These are phyloP conservation scores for Umbilicus rupestris DNA, from an alignment of 164 flowering plant species.

Conservation along the genomic window DNA sequence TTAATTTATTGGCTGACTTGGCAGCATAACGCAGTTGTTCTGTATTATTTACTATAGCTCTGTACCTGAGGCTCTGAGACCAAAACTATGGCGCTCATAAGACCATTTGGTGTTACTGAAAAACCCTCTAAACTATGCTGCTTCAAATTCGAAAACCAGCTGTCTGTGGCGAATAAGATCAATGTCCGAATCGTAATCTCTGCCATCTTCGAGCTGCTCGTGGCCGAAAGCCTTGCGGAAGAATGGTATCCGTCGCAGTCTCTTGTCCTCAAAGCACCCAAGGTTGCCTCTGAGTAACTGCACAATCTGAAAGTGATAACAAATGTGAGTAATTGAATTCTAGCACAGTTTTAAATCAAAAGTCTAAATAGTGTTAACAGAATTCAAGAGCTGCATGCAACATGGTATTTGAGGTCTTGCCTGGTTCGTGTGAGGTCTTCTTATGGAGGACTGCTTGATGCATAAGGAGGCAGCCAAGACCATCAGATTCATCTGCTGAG, in stretches of 20 bases:
- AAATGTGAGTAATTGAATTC: neutral
- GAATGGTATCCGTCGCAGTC: constrained; percentile 22
- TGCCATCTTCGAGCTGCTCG: constrained; percentile 11
- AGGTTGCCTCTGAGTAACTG: constrained; percentile 37
- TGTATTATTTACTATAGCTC: too few relatives aligned
- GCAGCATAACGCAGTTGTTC: too few relatives aligned
- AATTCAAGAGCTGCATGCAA: too few relatives aligned
- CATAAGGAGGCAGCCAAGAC: constrained; percentile 46
- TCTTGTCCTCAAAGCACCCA: constrained; percentile 31
- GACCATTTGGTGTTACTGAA: neutral
- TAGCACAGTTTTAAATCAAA: too few relatives aligned
- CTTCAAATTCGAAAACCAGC: constrained; percentile 4
- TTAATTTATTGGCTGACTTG: too few relatives aligned
- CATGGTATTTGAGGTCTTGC: too few relatives aligned
- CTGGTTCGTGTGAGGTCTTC: constrained; percentile 52
- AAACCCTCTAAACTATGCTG: neutral
- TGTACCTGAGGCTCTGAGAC: neutral
- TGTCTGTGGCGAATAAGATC: constrained; percentile 5
- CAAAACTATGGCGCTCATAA: neutral
- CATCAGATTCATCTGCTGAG: constrained; percentile 39
- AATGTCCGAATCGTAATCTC: neutral
- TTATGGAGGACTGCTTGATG: constrained; percentile 37
- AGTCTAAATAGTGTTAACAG: too few relatives aligned
- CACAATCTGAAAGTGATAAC: constrained; percentile 24
- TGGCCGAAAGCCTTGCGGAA: constrained; percentile 25